Evolutionary conservation across 2,329 filamentous ascomycete species (phyloP).

Genomic region (Erysiphe pulchra): DNA sequence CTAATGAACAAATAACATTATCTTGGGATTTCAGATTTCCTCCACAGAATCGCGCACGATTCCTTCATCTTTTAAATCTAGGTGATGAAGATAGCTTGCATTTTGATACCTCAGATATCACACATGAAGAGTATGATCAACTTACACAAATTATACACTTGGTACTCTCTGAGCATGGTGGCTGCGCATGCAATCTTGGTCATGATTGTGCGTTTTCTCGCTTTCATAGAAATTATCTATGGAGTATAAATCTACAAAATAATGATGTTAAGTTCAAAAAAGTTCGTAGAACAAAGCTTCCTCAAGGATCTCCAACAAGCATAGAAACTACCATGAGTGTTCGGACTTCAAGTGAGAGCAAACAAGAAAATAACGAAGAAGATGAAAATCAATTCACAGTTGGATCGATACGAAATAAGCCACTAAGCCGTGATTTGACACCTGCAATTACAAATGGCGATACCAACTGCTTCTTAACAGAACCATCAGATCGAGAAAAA

Average conservation of each 20-base stretch:
- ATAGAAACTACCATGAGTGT: slow-evolving; percentile 36
- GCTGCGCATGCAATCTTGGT: slow-evolving; percentile 47
- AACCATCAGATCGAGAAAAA: slow-evolving; percentile 40
- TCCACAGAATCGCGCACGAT: slow-evolving; percentile 26
- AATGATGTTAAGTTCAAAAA: slow-evolving; percentile 13
- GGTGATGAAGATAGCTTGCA: slow-evolving; percentile 27
- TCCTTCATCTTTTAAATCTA: slow-evolving; percentile 33
- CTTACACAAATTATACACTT: slow-evolving; percentile 39
- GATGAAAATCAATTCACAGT: slow-evolving; percentile 24
- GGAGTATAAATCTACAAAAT: slow-evolving; percentile 22
- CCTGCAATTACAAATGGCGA: slow-evolving; percentile 27
- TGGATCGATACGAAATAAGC: slow-evolving; percentile 32
- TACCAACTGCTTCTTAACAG: slow-evolving; percentile 23
- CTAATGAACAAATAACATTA: slow-evolving; percentile 35
- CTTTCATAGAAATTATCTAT: slow-evolving; percentile 32
- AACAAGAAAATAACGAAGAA: slow-evolving; percentile 24
- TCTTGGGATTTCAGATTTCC: slow-evolving; percentile 42
- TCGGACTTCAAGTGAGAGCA: slow-evolving; percentile 35
- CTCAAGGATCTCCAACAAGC: slow-evolving; percentile 32
- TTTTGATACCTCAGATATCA: slow-evolving; percentile 12
- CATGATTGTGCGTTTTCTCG: slow-evolving; percentile 36
- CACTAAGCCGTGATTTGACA: slow-evolving; percentile 38
- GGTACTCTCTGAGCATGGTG: slow-evolving; percentile 53
- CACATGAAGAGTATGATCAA: slow-evolving; percentile 30
- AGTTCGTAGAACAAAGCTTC: slow-evolving; percentile 23